Evolutionary conservation across 495 filamentous ascomycete genomes (phyloP), one percentile per base, ranked within the genome.

Genomic region (Trypethelium eluteriae): DNA sequence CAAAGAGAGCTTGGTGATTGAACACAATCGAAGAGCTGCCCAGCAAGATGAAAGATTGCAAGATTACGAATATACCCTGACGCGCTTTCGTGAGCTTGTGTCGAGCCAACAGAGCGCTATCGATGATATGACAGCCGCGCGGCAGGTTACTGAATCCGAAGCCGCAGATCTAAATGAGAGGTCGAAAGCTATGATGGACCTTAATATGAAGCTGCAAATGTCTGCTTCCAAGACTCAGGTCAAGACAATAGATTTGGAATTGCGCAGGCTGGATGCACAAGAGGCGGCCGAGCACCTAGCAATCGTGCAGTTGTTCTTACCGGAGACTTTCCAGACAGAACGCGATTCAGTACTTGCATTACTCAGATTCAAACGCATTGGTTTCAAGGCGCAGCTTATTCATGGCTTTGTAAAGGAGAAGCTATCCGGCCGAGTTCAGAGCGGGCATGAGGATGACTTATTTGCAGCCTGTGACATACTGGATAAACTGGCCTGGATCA

Each of bases 151-250:
- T 0, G 95, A 98, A 73, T 87, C 88, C 3, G 93, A 98, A 73
- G 89, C 92, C 5, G 90, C 91, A 70, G 89, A 97, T 69, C 83
- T 97, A 32, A 89, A 85, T 47, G 88, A 83, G 66, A 88, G 91
- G 39, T 96, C 93, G 41, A 84, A 91, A 63, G 90, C 91, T 32
- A 96, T 98, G 91, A 87, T 95, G 84, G 92, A 98, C 75, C 82
- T 98, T 50, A 98, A 96, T 76, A 83, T 93, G 84, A 93, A 94
- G 71, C 84, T 98, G 41, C 93, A 96, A 71, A 83, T 87, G 46
- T 93, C 92, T 11, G 91, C 91, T 34, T 83, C 90, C 12, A 97
- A 96, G 78, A 86, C 92, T 2, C 93, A 96, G 74, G 88, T 90
- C 70, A 97, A 94, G 75, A 92, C 91, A 0, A 93, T 98, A 65